phyloP scores from a whole-genome alignment of 805 yeast genomes.

The Monosporozyma siamensis region DNA sequence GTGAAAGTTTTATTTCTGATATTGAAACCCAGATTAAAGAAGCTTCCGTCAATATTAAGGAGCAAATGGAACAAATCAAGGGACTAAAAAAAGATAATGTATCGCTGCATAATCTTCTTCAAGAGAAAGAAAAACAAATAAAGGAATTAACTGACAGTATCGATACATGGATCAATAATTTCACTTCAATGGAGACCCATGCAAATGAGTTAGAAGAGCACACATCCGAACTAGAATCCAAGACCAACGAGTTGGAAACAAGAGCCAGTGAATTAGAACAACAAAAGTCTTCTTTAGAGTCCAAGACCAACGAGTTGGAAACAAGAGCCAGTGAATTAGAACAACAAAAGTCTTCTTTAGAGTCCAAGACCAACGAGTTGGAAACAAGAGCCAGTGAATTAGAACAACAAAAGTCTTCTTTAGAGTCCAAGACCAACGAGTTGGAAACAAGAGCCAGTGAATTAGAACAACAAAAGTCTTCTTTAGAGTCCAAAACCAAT shows the following conservation, averaged over 20 bases:
- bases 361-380: neutral
- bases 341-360: neutral
- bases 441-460: neutral
- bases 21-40: constrained; percentile 2
- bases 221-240: neutral
- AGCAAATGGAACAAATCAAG: neutral
- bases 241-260: neutral
- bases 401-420: neutral
- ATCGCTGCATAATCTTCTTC: neutral
- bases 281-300: neutral
- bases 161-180: neutral
- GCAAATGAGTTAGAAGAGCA: neutral
- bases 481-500: neutral
- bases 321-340: neutral
- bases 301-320: neutral
- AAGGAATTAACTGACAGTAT: neutral
- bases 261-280: neutral
- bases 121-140: neutral
- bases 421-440: neutral
- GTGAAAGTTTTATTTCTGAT: neutral
- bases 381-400: neutral
- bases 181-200: neutral
- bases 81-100: neutral
- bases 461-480: constrained; percentile 1
- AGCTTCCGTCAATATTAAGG: neutral